Conservation (phyloP, 805 yeast species). For the Suhomyces pyralidae region DNA sequence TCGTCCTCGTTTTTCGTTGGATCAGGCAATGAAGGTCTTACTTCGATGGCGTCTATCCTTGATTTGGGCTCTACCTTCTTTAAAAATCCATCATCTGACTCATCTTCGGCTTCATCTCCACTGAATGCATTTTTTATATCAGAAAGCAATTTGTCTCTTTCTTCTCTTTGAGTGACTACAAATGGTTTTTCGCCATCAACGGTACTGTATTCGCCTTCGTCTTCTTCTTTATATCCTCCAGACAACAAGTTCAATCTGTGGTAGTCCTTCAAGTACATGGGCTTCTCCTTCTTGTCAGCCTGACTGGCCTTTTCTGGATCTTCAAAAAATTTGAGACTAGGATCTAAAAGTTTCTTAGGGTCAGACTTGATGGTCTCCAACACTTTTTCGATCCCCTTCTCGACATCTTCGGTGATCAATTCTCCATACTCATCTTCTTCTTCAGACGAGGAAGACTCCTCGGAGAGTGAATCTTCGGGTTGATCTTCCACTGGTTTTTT, state of each 20-base stretch:
- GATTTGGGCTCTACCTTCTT: slow-evolving; percentile 48
- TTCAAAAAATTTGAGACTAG: slow-evolving; percentile 70
- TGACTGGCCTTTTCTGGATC: slow-evolving; percentile 48
- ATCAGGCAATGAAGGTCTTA: slow-evolving; percentile 53
- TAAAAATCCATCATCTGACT: slow-evolving; percentile 49
- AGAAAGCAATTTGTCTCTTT: slow-evolving; percentile 64
- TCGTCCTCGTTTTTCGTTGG: slow-evolving; percentile 53
- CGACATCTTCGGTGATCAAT: slow-evolving; percentile 80
- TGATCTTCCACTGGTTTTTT: slow-evolving; percentile 14
- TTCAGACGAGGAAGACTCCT: slow-evolving; percentile 45
- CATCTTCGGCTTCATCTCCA: slow-evolving; percentile 42
- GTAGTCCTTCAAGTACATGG: slow-evolving; percentile 87
- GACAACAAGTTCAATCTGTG: slow-evolving; percentile 80
- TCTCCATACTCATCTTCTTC: slow-evolving; percentile 94
- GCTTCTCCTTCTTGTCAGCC: slow-evolving; percentile 42
- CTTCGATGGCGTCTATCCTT: slow-evolving; percentile 17
- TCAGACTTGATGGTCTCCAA: slow-evolving; percentile 65
- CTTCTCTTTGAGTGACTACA: slow-evolving; percentile 71
- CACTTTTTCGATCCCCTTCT: slow-evolving; percentile 71
- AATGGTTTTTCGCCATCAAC: slow-evolving; percentile 64
- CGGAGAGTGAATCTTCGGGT: slow-evolving; percentile 24
- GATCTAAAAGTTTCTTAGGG: slow-evolving; percentile 64
- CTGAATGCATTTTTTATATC: slow-evolving; percentile 72
- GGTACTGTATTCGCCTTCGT: slow-evolving; percentile 44
- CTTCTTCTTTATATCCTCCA: slow-evolving; percentile 58